Evolutionary conservation across 345 rosid species (phyloP), one percentile per base, ranked within the genome.

Genomic region (Microcos paniculata): DNA sequence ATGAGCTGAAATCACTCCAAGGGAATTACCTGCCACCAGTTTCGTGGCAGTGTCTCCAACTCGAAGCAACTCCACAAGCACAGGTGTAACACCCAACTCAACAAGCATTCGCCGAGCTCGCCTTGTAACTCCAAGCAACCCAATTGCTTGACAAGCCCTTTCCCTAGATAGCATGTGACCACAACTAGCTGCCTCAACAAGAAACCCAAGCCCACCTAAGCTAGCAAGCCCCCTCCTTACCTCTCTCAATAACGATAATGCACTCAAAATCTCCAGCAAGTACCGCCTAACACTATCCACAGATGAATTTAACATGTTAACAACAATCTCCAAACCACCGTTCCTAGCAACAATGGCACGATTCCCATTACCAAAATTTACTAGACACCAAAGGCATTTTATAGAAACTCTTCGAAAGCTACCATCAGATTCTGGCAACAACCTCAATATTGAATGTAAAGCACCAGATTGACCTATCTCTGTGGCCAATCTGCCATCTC

Each of bases 121-220:
- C 77, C 84, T 76, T 10, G 80, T 69, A 49, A 78, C 79, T 19
- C 85, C 87, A 1, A 84, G 81, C 71, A 89, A 77, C 52, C 96
- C 93, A 8, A 89, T 80, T 0, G 93, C 93, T 19, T 89, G 93
- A 81, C 88, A 87, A 73, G 92, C 90, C 84, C 93, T 84, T 72
- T 88, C 90, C 61, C 89, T 86, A 0, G 90, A 91, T 56, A 84
- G 70, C 86, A 89, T 74, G 76, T 82, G 78, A 48, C 93, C 93
- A 72, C 31, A 68, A 42, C 81, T 75, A 78, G 74, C 84, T 0
- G 91, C 91, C 77, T 85, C 86, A 1, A 89, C 88, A 35, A 91
- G 89, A 84, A 77, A 89, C 70, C 77, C 70, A 11, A 91, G 69
- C 76, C 90, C 86, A 40, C 87, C 81, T 43, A 82, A 76, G 72